Base-by-base conservation (phyloP, 768 basidiomycete genomes). In the Galerina sulciceps region DNA sequence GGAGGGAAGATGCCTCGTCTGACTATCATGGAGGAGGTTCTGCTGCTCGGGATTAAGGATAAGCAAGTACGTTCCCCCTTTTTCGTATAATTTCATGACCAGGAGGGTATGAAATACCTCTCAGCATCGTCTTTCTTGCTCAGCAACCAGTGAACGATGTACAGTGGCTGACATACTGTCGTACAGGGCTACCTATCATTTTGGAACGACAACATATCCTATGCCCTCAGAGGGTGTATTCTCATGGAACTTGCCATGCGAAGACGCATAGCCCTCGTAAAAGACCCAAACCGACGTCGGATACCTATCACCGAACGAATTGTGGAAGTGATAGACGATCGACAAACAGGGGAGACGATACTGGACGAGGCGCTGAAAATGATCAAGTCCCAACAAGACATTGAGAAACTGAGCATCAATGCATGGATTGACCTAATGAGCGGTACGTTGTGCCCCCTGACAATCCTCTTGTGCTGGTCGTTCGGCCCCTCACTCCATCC, bases 131-230 rank as follows among this genome's bases (percentile, higher is more conserved):
- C 17, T 20, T 2, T 37, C 34, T 49, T 31, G 26, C 26, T 31
- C 26, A 31, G 26, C 26, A 31, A 31, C 26, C 48, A 20, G 15
- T 3, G 10, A 49, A 36, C 47, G 47, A 17, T 20, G 48, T 15
- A 15, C 18, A 20, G 22, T 49, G n/a, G 3, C 48, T 36, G 35
- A n/a, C 1, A 52, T 55, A 57, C 50, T 56, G 58, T 55, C 15
- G 15, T 18, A 2, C 61, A 81, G 77, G 96, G 96, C 36, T 97
- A 99, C 74, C 86, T 99, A 38, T 96, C 94, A 1, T 99, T 99
- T 72, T 99, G 96, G 96, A 99, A 99, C 76, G 96, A 99, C 81
- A 99, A 98, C 76, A 99, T 99, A 65, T 97, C 95, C 0, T 99
- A 99, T 75, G 96, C 96, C 13, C 84, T 99, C 2, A 87, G 97